Evolutionary conservation across 1,284 basidiomycete genomes (phyloP).

Genomic region (Malassezia brasiliensis): DNA sequence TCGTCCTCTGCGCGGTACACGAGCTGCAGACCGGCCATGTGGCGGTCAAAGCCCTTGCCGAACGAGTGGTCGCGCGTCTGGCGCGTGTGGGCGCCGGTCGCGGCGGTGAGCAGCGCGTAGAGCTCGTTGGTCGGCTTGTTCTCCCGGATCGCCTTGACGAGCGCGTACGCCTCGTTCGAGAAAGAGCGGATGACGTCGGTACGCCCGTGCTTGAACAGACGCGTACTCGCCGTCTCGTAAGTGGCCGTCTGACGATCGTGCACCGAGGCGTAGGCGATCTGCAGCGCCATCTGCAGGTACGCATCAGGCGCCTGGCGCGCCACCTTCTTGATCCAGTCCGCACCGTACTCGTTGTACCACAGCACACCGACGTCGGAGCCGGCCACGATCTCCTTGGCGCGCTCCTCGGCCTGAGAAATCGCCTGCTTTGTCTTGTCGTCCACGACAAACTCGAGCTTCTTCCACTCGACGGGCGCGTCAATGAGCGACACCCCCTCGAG

Average conservation of each 20-base stretch:
- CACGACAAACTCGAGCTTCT: slow-evolving; percentile 65
- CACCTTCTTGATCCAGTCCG: slow-evolving; percentile 76
- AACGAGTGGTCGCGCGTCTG: slow-evolving; percentile 71
- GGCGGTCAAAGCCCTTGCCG: slow-evolving; percentile 81
- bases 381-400: slow-evolving; percentile 59
- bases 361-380: slow-evolving; percentile 76
- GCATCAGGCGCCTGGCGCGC: slow-evolving; percentile 80
- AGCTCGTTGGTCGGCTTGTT: slow-evolving; percentile 53
- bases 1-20: slow-evolving; percentile 33
- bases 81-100: slow-evolving; percentile 63
- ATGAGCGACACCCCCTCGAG: slow-evolving; percentile 21
- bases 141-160: slow-evolving; percentile 68
- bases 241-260: slow-evolving; percentile 73
- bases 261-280: slow-evolving; percentile 79
- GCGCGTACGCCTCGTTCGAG: slow-evolving; percentile 65
- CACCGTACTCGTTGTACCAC: slow-evolving; percentile 76
- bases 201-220: slow-evolving; percentile 78
- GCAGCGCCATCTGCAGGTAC: slow-evolving; percentile 83
- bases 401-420: slow-evolving; percentile 57
- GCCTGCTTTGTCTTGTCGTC: slow-evolving; percentile 59
- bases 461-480: slow-evolving; percentile 53
- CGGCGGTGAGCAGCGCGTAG: slow-evolving; percentile 58
- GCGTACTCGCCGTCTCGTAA: slow-evolving; percentile 87
- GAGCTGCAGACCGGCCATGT: slow-evolving; percentile 73
- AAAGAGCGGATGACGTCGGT: slow-evolving; percentile 84